These are phyloP conservation scores for Pseudopyrenochaeta lycopersici DNA, from an alignment of 2,329 filamentous ascomycete species.

Conservation along the genomic window DNA sequence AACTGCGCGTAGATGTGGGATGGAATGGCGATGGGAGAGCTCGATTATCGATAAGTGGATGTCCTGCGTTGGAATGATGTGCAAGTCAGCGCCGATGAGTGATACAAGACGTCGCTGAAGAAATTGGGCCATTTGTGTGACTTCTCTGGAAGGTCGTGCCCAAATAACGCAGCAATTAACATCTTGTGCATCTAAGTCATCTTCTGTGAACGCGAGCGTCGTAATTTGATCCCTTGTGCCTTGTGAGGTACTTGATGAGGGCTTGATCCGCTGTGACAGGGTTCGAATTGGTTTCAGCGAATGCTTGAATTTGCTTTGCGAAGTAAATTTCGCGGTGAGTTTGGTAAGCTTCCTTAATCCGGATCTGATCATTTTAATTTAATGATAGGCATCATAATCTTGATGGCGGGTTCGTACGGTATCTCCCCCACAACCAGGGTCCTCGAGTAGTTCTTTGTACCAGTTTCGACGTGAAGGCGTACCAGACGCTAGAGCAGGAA, in stretches of 20 bases:
- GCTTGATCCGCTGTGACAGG: conserved; percentile 15
- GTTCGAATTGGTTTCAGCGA: neutral
- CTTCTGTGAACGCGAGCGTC: neutral
- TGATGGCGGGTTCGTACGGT: no score
- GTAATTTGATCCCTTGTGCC: conserved; percentile 1
- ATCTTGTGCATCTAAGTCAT: conserved; percentile 8
- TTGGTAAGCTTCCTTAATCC: conserved; percentile 10
- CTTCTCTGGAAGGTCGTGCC: conserved; percentile 8
- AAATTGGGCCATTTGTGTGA: conserved; percentile 4
- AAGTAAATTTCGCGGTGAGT: conserved; percentile 6
- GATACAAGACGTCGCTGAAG: conserved; percentile 2
- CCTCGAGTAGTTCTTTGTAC: conserved; percentile 19
- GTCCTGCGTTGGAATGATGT: conserved; percentile 11
- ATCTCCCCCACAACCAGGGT: conserved; percentile 11
- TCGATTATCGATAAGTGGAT: conserved; percentile 22
- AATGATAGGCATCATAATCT: neutral
- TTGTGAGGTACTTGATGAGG: conserved; percentile 15
- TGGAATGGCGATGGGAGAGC: conserved; percentile 20
- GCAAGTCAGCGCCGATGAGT: conserved; percentile 11
- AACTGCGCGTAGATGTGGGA: conserved; percentile 9
- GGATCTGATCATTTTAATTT: neutral
- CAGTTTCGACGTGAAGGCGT: conserved; percentile 19
- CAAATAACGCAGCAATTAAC: conserved; percentile 18
- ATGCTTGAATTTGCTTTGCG: conserved; percentile 8
- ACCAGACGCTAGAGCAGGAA: conserved; percentile 11